Evolutionary conservation across 176 grass and related monocot species (phyloP), one percentile per base, ranked within the genome.

Genomic region (Themeda triandra): DNA sequence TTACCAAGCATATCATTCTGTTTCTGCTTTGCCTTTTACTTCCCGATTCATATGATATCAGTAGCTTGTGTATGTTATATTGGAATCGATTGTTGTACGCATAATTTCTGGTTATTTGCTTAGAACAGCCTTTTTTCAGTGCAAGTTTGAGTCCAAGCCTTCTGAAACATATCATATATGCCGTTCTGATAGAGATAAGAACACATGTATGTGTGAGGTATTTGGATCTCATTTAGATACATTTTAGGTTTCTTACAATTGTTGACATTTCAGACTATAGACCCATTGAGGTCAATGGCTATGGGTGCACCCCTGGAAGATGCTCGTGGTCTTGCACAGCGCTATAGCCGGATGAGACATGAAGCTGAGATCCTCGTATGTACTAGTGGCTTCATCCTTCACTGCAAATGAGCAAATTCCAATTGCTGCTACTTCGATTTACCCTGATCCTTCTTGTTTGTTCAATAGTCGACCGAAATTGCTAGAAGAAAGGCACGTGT

Each of bases 291-390:
- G 76, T 81, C 84, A 76, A 99, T 96, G 91, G 78, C 88, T 58
- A 81, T 67, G 56, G 86, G 88, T 71, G 45, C 67, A 75, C 91
- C 96, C n/a, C 87, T 99, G 73, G 96, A 99, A 92, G 93, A 99
- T 87, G 91, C 93, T 29, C 93, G 96, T 63, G 89, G 71, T 75
- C 91, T 99, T 86, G 96, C 96, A 62, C 96, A 99, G 74, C 91
- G 89, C 75, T 99, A 99, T 90, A 99, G 96, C 83, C 88, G 96
- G 75, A 96, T 96, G 96, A 96, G 96, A 89, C 93, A 92, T 87
- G 96, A 99, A 69, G 96, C 93, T 85, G 96, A 96, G 90, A 84
- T 85, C 44, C 87, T 94, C 29, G 96, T 96, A 91, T 18, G 78
- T 76, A 71, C 23, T 54, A 10, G 64, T 3, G 14, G 39, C 13